Conservation (phyloP, 1,139 yeast genomes). For the Candida neerlandica region DNA sequence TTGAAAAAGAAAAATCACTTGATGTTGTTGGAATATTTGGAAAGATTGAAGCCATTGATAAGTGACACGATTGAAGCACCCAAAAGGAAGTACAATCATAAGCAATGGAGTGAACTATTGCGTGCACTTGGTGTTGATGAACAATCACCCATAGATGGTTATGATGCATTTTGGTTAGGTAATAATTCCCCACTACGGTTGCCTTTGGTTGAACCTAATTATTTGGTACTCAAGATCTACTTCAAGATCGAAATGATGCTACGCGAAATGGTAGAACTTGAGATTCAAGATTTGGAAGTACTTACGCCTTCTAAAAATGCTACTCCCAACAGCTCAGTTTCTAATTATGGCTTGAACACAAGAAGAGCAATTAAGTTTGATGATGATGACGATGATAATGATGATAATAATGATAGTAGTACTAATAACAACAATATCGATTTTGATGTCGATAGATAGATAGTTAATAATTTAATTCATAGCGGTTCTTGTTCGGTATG, state of each 20-base stretch:
- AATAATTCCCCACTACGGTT: slow-evolving; percentile 65
- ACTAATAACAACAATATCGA: no score
- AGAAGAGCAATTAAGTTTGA: neutral
- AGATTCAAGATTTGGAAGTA: slow-evolving; percentile 17
- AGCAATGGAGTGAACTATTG: slow-evolving; percentile 35
- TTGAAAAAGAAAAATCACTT: slow-evolving; percentile 19
- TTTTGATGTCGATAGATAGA: no score
- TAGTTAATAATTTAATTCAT: no score
- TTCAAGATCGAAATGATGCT: slow-evolving; percentile 26
- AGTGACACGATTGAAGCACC: slow-evolving; percentile 37
- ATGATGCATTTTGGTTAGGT: slow-evolving; percentile 50
- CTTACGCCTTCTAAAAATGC: slow-evolving; percentile 20
- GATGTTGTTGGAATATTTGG: slow-evolving; percentile 22
- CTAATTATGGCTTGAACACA: neutral
- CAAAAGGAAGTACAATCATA: slow-evolving; percentile 31
- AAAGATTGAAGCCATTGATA: slow-evolving; percentile 29
- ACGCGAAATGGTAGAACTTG: slow-evolving; percentile 19
- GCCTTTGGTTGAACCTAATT: slow-evolving; percentile 69
- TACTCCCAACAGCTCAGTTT: slow-evolving; percentile 12
- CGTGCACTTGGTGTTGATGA: slow-evolving; percentile 15
- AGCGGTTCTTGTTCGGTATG: no score
- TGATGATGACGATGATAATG: neutral
- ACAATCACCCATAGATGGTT: neutral
- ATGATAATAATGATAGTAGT: neutral
- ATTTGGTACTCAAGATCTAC: slow-evolving; percentile 52